Percentiles rank a stretch among this genome's conserved stretches.
Evolutionary conservation across 139 green algal genomes (phyloP).

Genomic region (Volvox reticuliferus): DNA sequence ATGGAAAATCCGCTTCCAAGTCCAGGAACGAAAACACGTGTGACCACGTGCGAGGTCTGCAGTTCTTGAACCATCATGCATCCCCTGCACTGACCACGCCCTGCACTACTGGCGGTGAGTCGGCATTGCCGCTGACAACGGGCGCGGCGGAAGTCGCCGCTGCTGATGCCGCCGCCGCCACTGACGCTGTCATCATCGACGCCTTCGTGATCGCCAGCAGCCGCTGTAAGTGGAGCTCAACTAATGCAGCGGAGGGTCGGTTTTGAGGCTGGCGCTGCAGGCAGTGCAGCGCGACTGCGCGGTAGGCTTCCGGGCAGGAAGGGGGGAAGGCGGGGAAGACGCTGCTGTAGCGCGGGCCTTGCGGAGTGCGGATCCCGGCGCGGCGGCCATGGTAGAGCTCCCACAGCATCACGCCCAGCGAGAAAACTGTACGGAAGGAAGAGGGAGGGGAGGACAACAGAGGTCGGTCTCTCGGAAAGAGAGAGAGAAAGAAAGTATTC

Average conservation of each 20-base stretch:
- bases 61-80: no score
- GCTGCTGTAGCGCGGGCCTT: constrained; percentile 35
- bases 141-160: not conserved
- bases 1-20: no score
- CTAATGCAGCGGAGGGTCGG: not conserved
- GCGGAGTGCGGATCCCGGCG: not conserved
- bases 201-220: not conserved
- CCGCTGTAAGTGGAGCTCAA: not conserved
- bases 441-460: not conserved
- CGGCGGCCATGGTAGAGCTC: constrained; percentile 49
- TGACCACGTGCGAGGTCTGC: no score
- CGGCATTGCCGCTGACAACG: not conserved
- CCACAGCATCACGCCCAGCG: constrained; percentile 49
- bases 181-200: not conserved
- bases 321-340: constrained; percentile 43
- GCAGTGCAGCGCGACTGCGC: constrained; percentile 16
- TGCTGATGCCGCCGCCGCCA: not conserved
- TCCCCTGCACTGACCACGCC: no score
- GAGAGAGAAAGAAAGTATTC: not conserved
- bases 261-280: constrained; percentile 43
- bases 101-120: not conserved
- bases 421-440: constrained; percentile 19
- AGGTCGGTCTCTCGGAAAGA: not conserved
- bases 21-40: no score
- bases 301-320: constrained; percentile 29